Conservation (phyloP, 192 early-diverging fungal species). For the Entrophospora sp. region DNA sequence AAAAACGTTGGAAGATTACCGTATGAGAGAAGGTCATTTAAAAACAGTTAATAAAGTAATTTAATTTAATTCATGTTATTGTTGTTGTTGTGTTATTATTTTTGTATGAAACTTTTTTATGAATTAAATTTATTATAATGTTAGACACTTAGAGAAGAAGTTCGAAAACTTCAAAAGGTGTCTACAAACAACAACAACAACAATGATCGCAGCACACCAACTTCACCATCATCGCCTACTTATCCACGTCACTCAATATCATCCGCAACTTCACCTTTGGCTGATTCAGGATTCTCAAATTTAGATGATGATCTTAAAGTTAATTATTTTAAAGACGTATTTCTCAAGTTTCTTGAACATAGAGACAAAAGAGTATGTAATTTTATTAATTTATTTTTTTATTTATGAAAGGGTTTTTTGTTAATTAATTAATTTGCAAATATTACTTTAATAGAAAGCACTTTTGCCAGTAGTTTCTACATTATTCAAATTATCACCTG, state of each 20-base stretch:
- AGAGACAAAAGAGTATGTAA: conserved; percentile 57
- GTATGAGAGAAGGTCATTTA: conserved; percentile 57
- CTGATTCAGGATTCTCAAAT: neutral
- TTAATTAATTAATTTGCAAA: neutral
- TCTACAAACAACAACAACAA: no score
- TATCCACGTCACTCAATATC: neutral
- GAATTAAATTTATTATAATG: neutral
- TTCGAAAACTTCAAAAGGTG: conserved; percentile 50
- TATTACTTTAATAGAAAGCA: neutral
- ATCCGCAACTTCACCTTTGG: conserved; percentile 3
- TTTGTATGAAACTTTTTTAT: neutral
- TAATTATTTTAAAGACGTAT: conserved; percentile 66
- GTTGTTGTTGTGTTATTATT: neutral
- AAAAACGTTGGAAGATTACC: conserved; percentile 55
- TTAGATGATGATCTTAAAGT: conserved; percentile 52
- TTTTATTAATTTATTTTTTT: neutral
- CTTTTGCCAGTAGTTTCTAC: conserved; percentile 2
- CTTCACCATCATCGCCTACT: conserved; percentile 17
- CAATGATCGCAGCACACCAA: conserved; percentile 17
- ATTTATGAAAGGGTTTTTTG: neutral
- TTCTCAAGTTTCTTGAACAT: conserved; percentile 68
- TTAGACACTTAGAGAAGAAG: conserved; percentile 72
- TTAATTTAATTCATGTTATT: neutral
- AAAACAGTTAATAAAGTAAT: conserved; percentile 66
- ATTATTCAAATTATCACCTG: neutral